Evolutionary conservation across 495 filamentous ascomycete genomes (phyloP).

Genomic region (Daldinia decipiens): DNA sequence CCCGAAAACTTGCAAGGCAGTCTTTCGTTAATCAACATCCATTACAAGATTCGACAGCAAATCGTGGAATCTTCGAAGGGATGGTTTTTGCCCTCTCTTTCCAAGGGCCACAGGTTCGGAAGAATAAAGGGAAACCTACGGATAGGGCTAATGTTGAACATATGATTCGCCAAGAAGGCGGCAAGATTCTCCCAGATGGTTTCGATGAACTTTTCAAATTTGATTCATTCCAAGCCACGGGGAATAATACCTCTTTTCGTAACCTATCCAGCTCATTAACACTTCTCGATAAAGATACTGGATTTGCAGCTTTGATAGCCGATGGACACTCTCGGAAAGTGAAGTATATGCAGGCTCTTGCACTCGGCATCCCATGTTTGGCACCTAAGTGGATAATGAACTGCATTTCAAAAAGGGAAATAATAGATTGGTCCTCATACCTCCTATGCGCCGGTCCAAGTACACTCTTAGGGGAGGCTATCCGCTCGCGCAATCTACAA

Average conservation of each 20-base stretch:
- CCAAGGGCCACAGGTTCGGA: conserved; percentile 60
- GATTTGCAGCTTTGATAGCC: conserved; percentile 87
- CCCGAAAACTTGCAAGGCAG: conserved; percentile 36
- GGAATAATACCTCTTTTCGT: conserved; percentile 29
- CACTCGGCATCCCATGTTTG: conserved; percentile 87
- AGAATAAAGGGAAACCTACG: conserved; percentile 61
- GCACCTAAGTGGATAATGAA: conserved; percentile 81
- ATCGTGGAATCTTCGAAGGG: conserved; percentile 66
- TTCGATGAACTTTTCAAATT: conserved; percentile 86
- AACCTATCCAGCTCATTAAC: conserved; percentile 40
- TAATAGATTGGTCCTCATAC: conserved; percentile 82
- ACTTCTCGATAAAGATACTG: conserved; percentile 51
- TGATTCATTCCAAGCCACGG: conserved; percentile 47
- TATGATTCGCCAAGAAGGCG: conserved; percentile 70
- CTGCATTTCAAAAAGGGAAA: conserved; percentile 66
- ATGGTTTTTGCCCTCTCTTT: conserved; percentile 87
- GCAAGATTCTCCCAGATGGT: conserved; percentile 73
- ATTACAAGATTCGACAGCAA: conserved; percentile 37
- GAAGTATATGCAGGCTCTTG: conserved; percentile 96
- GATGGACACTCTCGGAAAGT: conserved; percentile 86
- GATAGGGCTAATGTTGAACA: conserved; percentile 58
- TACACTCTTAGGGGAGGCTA: conserved; percentile 75
- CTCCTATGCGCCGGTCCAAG: conserved; percentile 88
- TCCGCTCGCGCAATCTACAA: conserved; percentile 75
- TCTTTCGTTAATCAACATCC: conserved; percentile 26